Evolutionary conservation across 208 protist species (phyloP).

Genomic region (Leishmania mexicana): DNA sequence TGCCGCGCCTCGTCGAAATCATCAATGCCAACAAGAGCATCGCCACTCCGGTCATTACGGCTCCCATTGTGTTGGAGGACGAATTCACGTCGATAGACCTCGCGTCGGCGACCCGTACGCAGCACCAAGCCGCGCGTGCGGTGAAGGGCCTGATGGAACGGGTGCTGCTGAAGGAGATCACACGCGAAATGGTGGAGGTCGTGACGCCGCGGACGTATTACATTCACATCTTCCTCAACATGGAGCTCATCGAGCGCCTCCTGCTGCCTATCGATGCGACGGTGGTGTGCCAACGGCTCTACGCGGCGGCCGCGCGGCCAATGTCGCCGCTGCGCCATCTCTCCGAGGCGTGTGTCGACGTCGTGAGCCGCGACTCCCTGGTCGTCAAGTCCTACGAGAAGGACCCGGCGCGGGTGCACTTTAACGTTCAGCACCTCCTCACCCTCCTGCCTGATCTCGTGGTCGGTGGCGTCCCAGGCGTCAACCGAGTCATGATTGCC

Average conservation of each 20-base stretch:
- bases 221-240: constrained; percentile 95
- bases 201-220: constrained; percentile 83
- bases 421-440: constrained; percentile 89
- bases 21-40: constrained; percentile 99
- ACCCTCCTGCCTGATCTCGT: constrained; percentile 87
- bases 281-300: constrained; percentile 81
- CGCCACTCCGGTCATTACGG: constrained; percentile 98
- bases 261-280: constrained; percentile 92
- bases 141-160: constrained; percentile 94
- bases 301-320: constrained; percentile 58
- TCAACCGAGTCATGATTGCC: constrained; percentile 97
- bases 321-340: constrained; percentile 91
- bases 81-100: constrained; percentile 23
- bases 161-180: constrained; percentile 93
- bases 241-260: constrained; percentile 86
- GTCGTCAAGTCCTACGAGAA: constrained; percentile 72
- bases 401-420: constrained; percentile 58
- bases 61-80: constrained; percentile 66
- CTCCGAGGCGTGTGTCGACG: constrained; percentile 78
- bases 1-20: constrained; percentile 98
- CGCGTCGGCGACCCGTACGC: constrained; percentile 23
- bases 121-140: constrained; percentile 43
- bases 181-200: constrained; percentile 85
- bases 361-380: constrained; percentile 65
- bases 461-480: constrained; percentile 93